Evolutionary conservation across 768 basidiomycete species (phyloP).

Genomic region (Serendipita indica): DNA sequence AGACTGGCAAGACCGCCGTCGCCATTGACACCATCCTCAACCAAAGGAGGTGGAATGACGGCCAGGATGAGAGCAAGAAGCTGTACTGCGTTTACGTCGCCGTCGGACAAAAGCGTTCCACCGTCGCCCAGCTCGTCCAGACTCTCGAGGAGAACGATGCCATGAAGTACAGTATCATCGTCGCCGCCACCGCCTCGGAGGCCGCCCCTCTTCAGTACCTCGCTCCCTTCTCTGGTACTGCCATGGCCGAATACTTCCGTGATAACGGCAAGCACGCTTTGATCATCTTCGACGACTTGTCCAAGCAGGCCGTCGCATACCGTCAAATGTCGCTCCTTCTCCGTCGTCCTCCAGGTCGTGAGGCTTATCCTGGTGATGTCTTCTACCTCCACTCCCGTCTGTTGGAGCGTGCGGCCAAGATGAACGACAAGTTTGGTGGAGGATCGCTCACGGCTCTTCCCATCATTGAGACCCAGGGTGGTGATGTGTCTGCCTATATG

Average conservation of each 20-base stretch:
- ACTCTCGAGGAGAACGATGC: constrained; percentile 99
- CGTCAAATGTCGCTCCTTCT: constrained; percentile 99
- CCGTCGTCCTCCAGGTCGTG: constrained; percentile 99
- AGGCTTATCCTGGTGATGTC: constrained; percentile 99
- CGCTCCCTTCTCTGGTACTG: constrained; percentile 99
- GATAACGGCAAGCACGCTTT: constrained; percentile 99
- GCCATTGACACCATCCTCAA: constrained; percentile 99
- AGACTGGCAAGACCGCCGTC: constrained; percentile 98
- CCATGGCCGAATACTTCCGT: constrained; percentile 99
- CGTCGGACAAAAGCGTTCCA: constrained; percentile 98
- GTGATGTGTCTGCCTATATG: constrained; percentile 99
- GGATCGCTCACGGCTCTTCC: constrained; percentile 97
- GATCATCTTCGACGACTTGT: constrained; percentile 99
- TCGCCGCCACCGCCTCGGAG: constrained; percentile 98
- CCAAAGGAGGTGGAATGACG: constrained; percentile 99
- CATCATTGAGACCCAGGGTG: constrained; percentile 99
- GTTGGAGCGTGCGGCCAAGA: constrained; percentile 99
- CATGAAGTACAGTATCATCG: constrained; percentile 99
- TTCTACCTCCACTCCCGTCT: constrained; percentile 99
- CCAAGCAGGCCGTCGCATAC: constrained; percentile 99
- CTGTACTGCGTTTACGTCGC: constrained; percentile 99
- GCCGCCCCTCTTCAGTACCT: constrained; percentile 99
- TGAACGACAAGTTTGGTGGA: constrained; percentile 97
- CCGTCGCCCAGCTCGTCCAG: constrained; percentile 98
- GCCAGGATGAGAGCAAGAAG: constrained; percentile 91